Conservation (phyloP, 805 yeast species). For the Starmerella sirachaensis region DNA sequence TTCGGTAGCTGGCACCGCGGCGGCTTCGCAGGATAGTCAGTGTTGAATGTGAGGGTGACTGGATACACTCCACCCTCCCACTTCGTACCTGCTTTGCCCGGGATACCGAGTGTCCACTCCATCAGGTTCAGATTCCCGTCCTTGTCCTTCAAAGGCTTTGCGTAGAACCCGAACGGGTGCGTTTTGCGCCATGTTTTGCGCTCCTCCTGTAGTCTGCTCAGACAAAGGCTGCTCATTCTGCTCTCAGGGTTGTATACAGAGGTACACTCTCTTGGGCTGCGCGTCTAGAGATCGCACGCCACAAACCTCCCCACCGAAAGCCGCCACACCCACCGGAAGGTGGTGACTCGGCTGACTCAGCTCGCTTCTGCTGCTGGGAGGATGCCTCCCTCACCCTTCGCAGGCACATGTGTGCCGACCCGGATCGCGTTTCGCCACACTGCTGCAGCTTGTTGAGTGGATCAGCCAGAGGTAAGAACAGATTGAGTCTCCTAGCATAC, state of each 20-base stretch:
- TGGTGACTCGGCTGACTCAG: too few relatives aligned
- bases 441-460: too few relatives aligned
- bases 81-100: constrained; percentile 74
- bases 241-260: not conserved
- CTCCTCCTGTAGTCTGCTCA: constrained; percentile 83
- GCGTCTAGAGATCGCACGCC: too few relatives aligned
- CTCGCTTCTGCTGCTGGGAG: too few relatives aligned
- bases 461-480: too few relatives aligned
- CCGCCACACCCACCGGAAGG: too few relatives aligned
- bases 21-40: constrained; percentile 92
- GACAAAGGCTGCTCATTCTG: constrained; percentile 37
- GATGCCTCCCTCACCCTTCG: too few relatives aligned
- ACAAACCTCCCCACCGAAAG: too few relatives aligned
- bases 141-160: constrained; percentile 67
- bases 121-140: constrained; percentile 81
- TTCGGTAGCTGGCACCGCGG: constrained; percentile 86
- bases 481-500: too few relatives aligned
- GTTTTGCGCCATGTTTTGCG: constrained; percentile 97
- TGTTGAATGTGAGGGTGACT: constrained; percentile 63
- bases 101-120: constrained; percentile 89
- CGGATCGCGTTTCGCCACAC: too few relatives aligned
- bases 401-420: too few relatives aligned
- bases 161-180: constrained; percentile 95
- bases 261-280: not conserved
- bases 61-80: constrained; percentile 93